Evolutionary conservation across 768 basidiomycete species (phyloP), one percentile per base, ranked within the genome.

Genomic region (Phylloporus sp.): DNA sequence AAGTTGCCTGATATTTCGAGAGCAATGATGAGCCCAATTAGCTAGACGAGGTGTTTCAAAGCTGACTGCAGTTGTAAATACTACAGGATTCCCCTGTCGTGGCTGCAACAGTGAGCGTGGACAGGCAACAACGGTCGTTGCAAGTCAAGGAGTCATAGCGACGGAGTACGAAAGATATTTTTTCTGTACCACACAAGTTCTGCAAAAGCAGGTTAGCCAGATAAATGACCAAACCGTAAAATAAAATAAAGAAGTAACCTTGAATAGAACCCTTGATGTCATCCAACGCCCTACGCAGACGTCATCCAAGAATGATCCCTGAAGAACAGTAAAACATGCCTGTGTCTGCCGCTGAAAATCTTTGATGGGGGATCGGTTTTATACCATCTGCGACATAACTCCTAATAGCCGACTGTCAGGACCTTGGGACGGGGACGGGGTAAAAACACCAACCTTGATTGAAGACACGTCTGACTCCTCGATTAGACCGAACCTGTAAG

Each of bases 251-350:
- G 21, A 2, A 26, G 24, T 60, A 23, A 84, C 90, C 92, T 66
- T 66, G 61, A 38, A 95, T 90, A 6, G 87, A 90, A 24, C 77
- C 74, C 33, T 70, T 71, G 48, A 94, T 93, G 56, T 95, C 92
- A 50, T 86, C 85, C 51, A 91, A 63, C 3, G 92, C 92, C 23
- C 90, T 93, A 58, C 6, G 26, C 3, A 18, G 35, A 20, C 10
- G 24, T 53, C 42, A 38, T 35, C 24, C 5, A 2, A 14, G 38
- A n/a, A 46, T 42, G 13, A 29, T 41, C 23, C 34, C 13, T 36
- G 18, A 20, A 35, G 39, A 15, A 27, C 26, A n/a, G 34, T 33
- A 20, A 28, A 14, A 60, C 61, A 26, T 39, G 83, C 89, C 88
- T 73, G 61, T 90, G 88, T 17, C 59, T 72, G 42, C 61, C 74